phyloP scores from a whole-genome alignment of 805 yeast genomes.

The Saccharomyces kudriavzevii region DNA sequence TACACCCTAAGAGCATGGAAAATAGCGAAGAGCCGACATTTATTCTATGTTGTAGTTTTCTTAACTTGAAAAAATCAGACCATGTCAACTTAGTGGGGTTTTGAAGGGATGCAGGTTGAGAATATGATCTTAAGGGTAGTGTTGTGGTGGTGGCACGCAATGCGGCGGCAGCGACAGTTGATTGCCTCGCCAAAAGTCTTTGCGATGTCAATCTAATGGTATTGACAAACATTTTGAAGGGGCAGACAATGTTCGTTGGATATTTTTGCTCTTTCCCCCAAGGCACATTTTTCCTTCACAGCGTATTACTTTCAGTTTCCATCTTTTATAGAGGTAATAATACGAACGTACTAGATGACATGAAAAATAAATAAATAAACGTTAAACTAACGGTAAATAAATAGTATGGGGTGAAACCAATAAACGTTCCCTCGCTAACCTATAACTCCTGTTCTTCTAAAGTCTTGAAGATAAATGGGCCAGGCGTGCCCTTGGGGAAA shows the following conservation, averaged over 20 bases:
- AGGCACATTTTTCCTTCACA: neutral
- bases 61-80: conserved; percentile 70
- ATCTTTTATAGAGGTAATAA: neutral
- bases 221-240: neutral
- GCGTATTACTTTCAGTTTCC: neutral
- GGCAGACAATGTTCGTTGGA: neutral
- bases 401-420: neutral
- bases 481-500: conserved; percentile 42
- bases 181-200: neutral
- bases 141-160: neutral
- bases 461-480: conserved; percentile 49
- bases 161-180: neutral
- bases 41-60: conserved; percentile 66
- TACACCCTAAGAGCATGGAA: conserved; percentile 60
- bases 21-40: conserved; percentile 60
- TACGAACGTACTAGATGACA: neutral
- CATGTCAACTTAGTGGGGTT: conserved; percentile 41
- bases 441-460: conserved; percentile 54
- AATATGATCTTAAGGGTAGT: neutral
- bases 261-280: neutral
- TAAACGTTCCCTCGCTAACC: neutral
- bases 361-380: neutral
- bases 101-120: neutral
- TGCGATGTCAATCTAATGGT: neutral
- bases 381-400: neutral